Percentiles rank a stretch among this genome's conserved stretches.
Conservation (phyloP, 306 rosid genomes). For the Glycine latifolia region DNA sequence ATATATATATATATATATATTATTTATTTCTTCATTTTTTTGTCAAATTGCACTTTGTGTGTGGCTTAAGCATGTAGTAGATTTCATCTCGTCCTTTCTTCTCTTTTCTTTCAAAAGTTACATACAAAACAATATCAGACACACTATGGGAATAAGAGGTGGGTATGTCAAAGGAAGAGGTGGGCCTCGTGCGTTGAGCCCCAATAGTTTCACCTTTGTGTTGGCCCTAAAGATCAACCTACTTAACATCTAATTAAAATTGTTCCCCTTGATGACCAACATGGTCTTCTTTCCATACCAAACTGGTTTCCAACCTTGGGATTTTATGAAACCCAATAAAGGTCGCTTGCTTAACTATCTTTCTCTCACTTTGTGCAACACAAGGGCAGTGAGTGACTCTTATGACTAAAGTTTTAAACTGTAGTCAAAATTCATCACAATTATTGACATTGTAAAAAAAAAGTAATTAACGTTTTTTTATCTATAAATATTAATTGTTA, state of each 20-base stretch:
- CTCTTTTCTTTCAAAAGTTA: conserved; percentile 43
- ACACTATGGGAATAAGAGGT: background rate
- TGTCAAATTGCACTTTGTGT: conserved; percentile 60
- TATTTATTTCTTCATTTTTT: conserved; percentile 17
- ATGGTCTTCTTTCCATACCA: conserved; percentile 43
- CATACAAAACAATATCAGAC: no score
- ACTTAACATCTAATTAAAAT: conserved; percentile 26
- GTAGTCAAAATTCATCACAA: no score
- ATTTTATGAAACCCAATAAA: conserved; percentile 59
- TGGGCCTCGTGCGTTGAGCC: conserved; percentile 59
- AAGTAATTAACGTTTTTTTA: no score
- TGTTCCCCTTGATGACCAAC: conserved; percentile 55
- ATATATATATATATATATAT: background rate
- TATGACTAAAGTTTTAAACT: no score
- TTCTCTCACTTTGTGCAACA: conserved; percentile 30
- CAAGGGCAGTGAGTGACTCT: no score
- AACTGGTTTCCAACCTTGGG: conserved; percentile 40
- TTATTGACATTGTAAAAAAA: no score
- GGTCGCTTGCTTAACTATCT: conserved; percentile 40
- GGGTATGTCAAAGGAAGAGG: conserved; percentile 39
- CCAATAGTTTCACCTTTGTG: conserved; percentile 54
- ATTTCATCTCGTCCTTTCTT: conserved; percentile 18
- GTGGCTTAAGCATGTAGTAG: conserved; percentile 51
- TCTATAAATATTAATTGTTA: no score
- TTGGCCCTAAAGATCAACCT: conserved; percentile 47